These are phyloP conservation scores for Tephrocybe sp. DNA, from an alignment of 768 basidiomycete genomes.

Conservation along the genomic window DNA sequence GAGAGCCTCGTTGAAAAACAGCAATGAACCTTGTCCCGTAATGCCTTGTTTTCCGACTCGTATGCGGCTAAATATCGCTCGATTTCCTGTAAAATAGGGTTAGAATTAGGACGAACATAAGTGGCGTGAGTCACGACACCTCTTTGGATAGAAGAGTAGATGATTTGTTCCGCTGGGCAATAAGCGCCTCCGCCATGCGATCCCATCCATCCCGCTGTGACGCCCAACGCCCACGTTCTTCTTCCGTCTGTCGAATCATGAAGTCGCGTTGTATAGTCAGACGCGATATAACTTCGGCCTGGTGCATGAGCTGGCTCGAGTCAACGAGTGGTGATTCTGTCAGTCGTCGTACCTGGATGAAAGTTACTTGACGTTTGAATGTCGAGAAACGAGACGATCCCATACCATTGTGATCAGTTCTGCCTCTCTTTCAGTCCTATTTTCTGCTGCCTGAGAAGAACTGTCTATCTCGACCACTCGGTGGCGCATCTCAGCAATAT, in stretches of 20 bases:
- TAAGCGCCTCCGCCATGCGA: slow-evolving; percentile 65
- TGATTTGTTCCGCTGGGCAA: slow-evolving; percentile 47
- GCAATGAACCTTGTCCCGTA: slow-evolving; percentile 58
- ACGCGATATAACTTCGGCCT: slow-evolving; percentile 61
- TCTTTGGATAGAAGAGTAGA: slow-evolving; percentile 21
- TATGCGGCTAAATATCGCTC: slow-evolving; percentile 49
- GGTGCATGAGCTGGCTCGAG: slow-evolving; percentile 48
- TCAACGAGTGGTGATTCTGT: slow-evolving; percentile 37
- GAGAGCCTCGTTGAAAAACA: background rate
- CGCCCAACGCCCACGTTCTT: slow-evolving; percentile 61
- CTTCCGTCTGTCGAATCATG: slow-evolving; percentile 48
- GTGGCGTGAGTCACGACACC: background rate
- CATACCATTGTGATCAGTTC: slow-evolving; percentile 62
- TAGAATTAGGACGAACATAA: slow-evolving; percentile 5
- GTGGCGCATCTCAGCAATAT: slow-evolving; percentile 49
- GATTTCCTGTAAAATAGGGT: slow-evolving; percentile 42
- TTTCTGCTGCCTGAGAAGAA: slow-evolving; percentile 15
- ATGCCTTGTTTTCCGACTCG: slow-evolving; percentile 60
- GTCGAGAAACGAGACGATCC: slow-evolving; percentile 2
- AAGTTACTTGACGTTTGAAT: background rate
- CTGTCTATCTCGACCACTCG: slow-evolving; percentile 46
- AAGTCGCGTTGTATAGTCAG: slow-evolving; percentile 61
- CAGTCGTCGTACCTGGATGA: slow-evolving; percentile 45
- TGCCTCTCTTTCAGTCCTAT: slow-evolving; percentile 37
- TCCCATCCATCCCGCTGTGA: slow-evolving; percentile 66